Base-by-base conservation (phyloP, 768 basidiomycete genomes). In the Mrakia gelida region DNA sequence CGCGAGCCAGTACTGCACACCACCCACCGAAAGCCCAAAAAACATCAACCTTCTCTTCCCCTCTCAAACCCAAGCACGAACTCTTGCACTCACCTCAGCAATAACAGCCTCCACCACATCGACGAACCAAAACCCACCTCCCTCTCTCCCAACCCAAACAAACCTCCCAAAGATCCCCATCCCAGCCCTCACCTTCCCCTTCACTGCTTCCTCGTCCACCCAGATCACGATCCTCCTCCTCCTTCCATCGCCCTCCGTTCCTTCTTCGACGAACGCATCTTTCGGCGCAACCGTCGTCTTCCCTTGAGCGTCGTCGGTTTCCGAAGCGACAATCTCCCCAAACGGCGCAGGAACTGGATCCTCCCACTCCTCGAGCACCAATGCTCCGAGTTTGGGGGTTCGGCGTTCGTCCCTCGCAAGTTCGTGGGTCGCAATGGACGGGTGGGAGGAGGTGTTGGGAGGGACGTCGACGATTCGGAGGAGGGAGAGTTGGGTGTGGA, bases 121-220 rank as follows among this genome's bases (percentile, higher is more conserved):
- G 11, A 71, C 70, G 45, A 71, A 71, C 70, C 70, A 71, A 18
- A 71, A 71, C 70, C n/a, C 70, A 15, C 49, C 11, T 38, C 68
- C 68, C 41, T 71, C 38, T 38, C 49, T 52, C 49, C 49, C 49
- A 52, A 70, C 68, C 68, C 68, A n/a, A 38, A 49, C 52, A 21
- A 49, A 43, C 70, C 43, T 52, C 21, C 43, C 70, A 18, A 45
- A 18, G 6, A 71, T 26, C 9, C 43, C 70, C 70, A 71, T 52
- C 43, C 70, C 70, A 15, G 4, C 41, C n/a, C 52, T 71, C n/a
- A 71, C 43, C 45, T 49, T 71, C 5, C 70, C 70, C 10, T 71
- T 30, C 43, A 41, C 70, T 0, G 16, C 26, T 28, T 18, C 70
- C 23, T 49, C n/a, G 15, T 49, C 43, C 34, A 71, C 52, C 70